These are phyloP conservation scores for Musa itinerans DNA, from an alignment of 176 grass and related monocot species.

Conservation along the genomic window DNA sequence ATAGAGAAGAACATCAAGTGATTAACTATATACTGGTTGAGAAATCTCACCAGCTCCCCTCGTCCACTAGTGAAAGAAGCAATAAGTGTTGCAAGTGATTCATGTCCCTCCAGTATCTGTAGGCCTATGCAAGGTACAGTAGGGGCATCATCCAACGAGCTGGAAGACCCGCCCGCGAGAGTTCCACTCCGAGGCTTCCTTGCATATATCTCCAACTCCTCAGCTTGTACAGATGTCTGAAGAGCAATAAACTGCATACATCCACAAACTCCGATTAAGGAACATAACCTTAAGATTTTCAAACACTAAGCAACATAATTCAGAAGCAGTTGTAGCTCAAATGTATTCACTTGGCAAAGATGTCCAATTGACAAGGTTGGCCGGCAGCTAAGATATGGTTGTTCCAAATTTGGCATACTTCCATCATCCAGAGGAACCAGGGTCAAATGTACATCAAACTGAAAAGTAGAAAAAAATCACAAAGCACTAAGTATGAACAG, in stretches of 20 bases:
- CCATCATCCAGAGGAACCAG: conserved; percentile 45
- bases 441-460: conserved; percentile 48
- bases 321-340: conserved; percentile 16
- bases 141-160: not conserved
- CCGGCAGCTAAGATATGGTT: conserved; percentile 54
- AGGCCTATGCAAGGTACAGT: not conserved
- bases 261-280: not conserved
- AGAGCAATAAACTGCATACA: conserved; percentile 55
- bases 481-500: not conserved
- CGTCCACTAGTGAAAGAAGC: not conserved
- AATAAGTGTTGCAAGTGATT: conserved; percentile 6
- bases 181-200: conserved; percentile 28
- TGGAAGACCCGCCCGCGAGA: conserved; percentile 5
- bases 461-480: conserved; percentile 4
- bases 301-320: not conserved
- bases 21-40: not conserved
- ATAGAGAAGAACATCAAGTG: not conserved
- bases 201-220: conserved; percentile 59
- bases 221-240: conserved; percentile 40
- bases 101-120: conserved; percentile 6
- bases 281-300: too few species aligned
- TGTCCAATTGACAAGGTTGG: conserved; percentile 46
- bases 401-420: conserved; percentile 40
- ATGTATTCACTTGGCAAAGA: conserved; percentile 39
- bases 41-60: conserved; percentile 7